Percentiles rank a stretch among this genome's conserved stretches.
Conservation (phyloP, 169 alveolate genomes). For the Plasmodium coatneyi region DNA sequence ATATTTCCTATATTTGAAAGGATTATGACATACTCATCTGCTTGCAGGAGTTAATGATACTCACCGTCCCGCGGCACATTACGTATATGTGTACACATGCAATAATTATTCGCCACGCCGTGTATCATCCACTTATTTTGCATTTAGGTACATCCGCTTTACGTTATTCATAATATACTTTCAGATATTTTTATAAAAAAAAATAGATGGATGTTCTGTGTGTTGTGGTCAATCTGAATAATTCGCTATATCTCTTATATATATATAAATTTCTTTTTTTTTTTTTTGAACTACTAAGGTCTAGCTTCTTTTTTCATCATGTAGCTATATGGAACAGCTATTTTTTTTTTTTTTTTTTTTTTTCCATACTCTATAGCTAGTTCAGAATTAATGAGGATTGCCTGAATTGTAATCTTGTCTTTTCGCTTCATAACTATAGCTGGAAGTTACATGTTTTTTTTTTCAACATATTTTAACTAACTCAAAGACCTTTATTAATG, state of each 20-base stretch:
- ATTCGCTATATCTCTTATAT: background rate
- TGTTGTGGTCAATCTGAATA: background rate
- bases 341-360: slow-evolving; percentile 26
- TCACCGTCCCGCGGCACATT: background rate
- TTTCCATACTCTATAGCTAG: background rate
- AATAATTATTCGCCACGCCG: background rate
- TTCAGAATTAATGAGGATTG: too few species aligned
- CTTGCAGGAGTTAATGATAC: background rate
- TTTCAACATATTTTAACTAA: too few species aligned
- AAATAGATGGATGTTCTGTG: background rate
- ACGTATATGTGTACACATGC: background rate
- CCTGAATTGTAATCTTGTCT: background rate
- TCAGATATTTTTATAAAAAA: background rate
- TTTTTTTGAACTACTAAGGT: background rate
- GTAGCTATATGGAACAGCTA: background rate
- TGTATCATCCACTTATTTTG: background rate
- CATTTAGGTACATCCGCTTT: background rate
- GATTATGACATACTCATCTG: background rate
- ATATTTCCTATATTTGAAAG: background rate
- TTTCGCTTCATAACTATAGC: background rate
- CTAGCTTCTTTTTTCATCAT: background rate
- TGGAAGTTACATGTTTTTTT: background rate
- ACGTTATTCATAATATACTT: background rate
- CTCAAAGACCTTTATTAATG: too few species aligned
- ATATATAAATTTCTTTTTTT: background rate